These are phyloP conservation scores for Leccinellum albellum DNA, from an alignment of 768 basidiomycete species.

Conservation along the genomic window DNA sequence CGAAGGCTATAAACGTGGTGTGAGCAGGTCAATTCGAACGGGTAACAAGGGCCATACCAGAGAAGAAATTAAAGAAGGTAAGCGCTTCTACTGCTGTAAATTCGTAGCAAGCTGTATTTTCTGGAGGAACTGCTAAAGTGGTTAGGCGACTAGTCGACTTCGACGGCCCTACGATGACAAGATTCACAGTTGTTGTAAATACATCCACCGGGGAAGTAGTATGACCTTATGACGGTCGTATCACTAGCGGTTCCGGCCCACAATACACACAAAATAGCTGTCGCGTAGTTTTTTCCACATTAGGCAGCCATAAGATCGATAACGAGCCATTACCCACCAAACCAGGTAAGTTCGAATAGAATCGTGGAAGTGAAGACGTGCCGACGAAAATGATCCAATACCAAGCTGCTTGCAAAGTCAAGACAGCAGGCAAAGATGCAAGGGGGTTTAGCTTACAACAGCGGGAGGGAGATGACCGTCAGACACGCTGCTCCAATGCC, in stretches of 20 bases:
- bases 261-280: conserved; percentile 22
- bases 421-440: neutral
- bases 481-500: conserved; percentile 14
- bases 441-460: conserved; percentile 18
- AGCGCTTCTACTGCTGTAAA: conserved; percentile 18
- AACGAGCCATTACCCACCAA: conserved; percentile 15
- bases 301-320: neutral
- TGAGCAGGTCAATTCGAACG: neutral
- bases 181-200: conserved; percentile 4
- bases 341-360: conserved; percentile 26
- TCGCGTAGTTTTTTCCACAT: neutral
- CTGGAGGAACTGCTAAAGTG: conserved; percentile 3
- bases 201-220: conserved; percentile 19
- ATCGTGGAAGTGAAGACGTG: conserved; percentile 21
- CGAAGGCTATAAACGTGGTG: conserved; percentile 13
- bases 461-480: conserved; percentile 19
- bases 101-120: conserved; percentile 17
- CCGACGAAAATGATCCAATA: conserved; percentile 5
- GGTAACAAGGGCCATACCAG: conserved; percentile 16
- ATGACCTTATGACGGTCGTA: conserved; percentile 4
- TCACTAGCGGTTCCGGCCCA: conserved; percentile 20
- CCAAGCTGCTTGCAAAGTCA: conserved; percentile 12
- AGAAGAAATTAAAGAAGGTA: conserved; percentile 22
- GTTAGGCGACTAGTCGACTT: neutral
- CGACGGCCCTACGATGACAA: neutral